Percentiles rank a stretch among this genome's conserved stretches.
Conservation (phyloP, 257 asterid genomes). For the Gardenia jasminoides region DNA sequence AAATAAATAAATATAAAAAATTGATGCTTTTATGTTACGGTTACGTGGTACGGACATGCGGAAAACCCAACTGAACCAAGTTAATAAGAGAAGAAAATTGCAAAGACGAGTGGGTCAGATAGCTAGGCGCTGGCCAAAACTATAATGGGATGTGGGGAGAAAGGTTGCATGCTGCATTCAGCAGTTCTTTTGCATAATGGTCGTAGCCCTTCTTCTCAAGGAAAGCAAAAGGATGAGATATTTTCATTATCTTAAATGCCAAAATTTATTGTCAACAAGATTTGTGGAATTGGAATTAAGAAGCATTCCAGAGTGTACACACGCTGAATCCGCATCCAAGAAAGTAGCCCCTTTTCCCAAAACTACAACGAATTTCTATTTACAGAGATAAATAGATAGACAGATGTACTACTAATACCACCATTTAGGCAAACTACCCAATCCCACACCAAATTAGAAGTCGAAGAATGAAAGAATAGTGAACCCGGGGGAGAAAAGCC, state of each 20-base stretch:
- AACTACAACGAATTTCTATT: background rate
- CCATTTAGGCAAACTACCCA: background rate
- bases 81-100: too few relatives aligned
- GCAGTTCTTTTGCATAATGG: too few relatives aligned
- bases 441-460: constrained; percentile 2
- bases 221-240: background rate
- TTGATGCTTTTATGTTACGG: too few relatives aligned
- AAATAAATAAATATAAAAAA: too few relatives aligned
- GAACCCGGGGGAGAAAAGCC: too few relatives aligned
- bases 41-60: too few relatives aligned
- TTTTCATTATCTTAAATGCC: background rate
- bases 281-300: constrained; percentile 43
- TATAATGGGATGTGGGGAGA: too few relatives aligned
- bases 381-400: constrained; percentile 14
- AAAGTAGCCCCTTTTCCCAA: background rate
- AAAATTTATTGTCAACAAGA: background rate
- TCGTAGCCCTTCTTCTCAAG: too few relatives aligned
- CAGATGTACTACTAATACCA: background rate
- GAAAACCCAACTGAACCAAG: too few relatives aligned
- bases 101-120: too few relatives aligned
- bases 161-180: too few relatives aligned
- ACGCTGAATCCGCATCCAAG: background rate
- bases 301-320: constrained; percentile 33
- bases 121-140: too few relatives aligned
- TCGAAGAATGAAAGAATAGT: constrained; percentile 77